Evolutionary conservation across 139 green algal species (phyloP), one percentile per base, ranked within the genome.

Genomic region (Desmodesmus armatus): DNA sequence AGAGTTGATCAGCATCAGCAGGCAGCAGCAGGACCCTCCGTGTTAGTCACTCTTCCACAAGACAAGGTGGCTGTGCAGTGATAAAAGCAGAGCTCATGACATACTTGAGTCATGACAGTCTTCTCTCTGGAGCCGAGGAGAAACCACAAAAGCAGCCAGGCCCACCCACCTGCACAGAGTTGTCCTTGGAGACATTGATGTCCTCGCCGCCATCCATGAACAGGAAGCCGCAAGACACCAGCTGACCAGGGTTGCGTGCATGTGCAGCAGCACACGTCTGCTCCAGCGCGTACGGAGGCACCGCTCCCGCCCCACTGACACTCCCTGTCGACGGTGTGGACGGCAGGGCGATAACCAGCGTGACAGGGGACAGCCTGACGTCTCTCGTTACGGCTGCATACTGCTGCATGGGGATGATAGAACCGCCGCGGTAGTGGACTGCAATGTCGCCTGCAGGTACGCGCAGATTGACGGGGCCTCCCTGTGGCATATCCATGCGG

Each of bases 351-450:
- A 92, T 80, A 13, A 92, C 27, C 21, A 92, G 73, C 29, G 81
- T 89, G 25, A 92, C 87, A 1, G 85, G 88, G 5, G 78, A 85
- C 27, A 78, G 33, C n/a, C 85, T 78, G 29, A 86, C 77, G 40
- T 65, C 82, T 4, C 63, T 75, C 7, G 86, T 91, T 35, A 87
- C 90, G 19, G 79, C 71, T 25, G 55, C 86, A 7, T 71, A 66
- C 58, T 85, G 62, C 81, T 94, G 88, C 78, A 91, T 81, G 27
- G 91, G 87, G 11, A 94, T 43, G 19, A 94, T 89, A 49, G 62
- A 62, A 27, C 91, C 91, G 17, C 81, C 90, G 19, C 40, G 72
- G 55, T 89, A 41, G 62, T 94, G 91, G 44, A 93, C 88, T 0
- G 66, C 75, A 5, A 93, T 73, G 39, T 86, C 65, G 0, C 89